Conservation (phyloP, 345 rosid genomes). For the Combretum micranthum region DNA sequence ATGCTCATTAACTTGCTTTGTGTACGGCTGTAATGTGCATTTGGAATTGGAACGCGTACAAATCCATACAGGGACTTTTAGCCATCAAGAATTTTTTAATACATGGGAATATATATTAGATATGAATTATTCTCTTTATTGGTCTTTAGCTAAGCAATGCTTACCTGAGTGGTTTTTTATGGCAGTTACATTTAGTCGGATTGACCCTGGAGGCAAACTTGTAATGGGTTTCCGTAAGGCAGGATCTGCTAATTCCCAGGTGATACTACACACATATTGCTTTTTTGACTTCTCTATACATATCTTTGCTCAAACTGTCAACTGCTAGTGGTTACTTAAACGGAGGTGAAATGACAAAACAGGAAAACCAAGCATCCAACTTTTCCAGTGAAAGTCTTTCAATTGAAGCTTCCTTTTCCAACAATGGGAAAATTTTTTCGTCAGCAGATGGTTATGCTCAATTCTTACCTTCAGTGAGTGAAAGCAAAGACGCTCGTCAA, state of each 20-base stretch:
- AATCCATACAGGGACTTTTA: too few species aligned
- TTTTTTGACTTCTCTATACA: constrained; percentile 3
- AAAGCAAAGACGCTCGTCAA: constrained; percentile 25
- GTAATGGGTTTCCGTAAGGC: constrained; percentile 78
- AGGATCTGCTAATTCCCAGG: constrained; percentile 47
- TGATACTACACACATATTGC: constrained; percentile 16
- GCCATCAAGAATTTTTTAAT: too few species aligned
- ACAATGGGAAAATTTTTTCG: constrained; percentile 35
- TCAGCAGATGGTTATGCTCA: constrained; percentile 32
- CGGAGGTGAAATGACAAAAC: constrained; percentile 12
- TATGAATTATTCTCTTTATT: neutral
- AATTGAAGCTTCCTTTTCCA: constrained; percentile 45
- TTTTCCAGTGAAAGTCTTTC: constrained; percentile 30
- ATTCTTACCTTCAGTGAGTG: constrained; percentile 29
- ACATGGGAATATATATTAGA: neutral
- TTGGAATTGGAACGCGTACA: too few species aligned
- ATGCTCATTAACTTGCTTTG: too few species aligned
- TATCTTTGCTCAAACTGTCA: neutral
- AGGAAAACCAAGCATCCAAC: constrained; percentile 38
- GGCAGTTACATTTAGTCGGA: constrained; percentile 78
- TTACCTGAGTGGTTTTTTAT: neutral
- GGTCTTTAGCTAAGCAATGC: too few species aligned
- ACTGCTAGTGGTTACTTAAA: constrained; percentile 1
- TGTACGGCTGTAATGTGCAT: too few species aligned
- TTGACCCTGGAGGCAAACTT: constrained; percentile 77